Conservation (phyloP, 805 yeast genomes). For the Metschnikowia amazonensis region DNA sequence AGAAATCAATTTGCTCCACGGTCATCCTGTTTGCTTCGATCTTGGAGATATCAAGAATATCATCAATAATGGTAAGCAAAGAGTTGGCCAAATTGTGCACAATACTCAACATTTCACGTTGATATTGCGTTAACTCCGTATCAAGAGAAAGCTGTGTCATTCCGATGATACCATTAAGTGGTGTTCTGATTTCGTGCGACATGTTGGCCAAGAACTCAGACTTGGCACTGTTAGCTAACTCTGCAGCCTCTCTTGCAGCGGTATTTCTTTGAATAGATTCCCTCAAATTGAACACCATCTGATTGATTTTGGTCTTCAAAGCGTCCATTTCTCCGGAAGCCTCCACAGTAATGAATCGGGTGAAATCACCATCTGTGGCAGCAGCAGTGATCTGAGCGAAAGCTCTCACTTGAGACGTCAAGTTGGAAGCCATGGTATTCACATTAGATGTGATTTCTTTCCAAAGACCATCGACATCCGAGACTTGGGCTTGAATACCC, state of each 20-base stretch:
- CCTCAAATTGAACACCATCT: conserved; percentile 70
- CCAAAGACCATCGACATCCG: conserved; percentile 90
- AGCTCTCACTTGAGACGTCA: conserved; percentile 89
- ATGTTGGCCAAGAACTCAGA: conserved; percentile 88
- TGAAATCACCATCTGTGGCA: conserved; percentile 90
- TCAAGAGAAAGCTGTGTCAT: conserved; percentile 88
- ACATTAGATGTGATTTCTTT: conserved; percentile 88
- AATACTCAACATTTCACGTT: conserved; percentile 85
- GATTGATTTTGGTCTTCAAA: conserved; percentile 53
- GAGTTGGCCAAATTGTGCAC: conserved; percentile 87
- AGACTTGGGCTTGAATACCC: conserved; percentile 88
- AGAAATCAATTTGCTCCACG: conserved; percentile 82
- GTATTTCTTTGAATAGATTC: conserved; percentile 90
- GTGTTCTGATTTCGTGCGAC: conserved; percentile 82
- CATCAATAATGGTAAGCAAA: conserved; percentile 80
- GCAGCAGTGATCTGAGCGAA: conserved; percentile 93
- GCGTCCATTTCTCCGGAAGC: conserved; percentile 90
- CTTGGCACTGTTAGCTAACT: conserved; percentile 81
- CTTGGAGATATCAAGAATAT: conserved; percentile 86
- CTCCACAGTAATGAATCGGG: conserved; percentile 85
- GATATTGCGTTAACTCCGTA: conserved; percentile 86
- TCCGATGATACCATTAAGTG: conserved; percentile 90
- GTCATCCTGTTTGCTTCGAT: conserved; percentile 94
- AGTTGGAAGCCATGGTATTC: conserved; percentile 90
- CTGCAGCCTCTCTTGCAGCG: conserved; percentile 93